A percentile compares a stretch with the other conserved stretches of the same genome.
Evolutionary conservation across 345 rosid species (phyloP).

Genomic region (Acer saccharum): DNA sequence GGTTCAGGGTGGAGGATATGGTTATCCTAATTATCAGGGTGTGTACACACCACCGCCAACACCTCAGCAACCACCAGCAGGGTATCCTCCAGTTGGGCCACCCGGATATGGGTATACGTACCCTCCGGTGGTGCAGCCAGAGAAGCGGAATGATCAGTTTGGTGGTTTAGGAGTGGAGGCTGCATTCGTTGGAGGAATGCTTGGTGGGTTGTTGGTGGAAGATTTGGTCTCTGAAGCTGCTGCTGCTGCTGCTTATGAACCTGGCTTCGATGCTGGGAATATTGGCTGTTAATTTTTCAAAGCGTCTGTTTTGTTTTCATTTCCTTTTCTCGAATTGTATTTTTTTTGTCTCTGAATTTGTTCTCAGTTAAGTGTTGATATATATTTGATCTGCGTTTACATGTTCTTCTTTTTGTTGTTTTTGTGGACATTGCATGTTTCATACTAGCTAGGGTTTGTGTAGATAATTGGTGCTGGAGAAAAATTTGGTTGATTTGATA

Average conservation of each 20-base stretch:
- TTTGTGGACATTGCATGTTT: no score
- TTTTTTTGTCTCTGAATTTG: neutral
- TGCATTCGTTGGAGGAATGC: constrained; percentile 1
- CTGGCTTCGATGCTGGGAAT: neutral
- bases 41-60: neutral
- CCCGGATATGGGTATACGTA: neutral
- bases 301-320: neutral
- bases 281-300: neutral
- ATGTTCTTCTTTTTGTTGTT: no score
- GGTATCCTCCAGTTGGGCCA: neutral
- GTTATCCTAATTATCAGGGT: neutral
- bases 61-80: neutral
- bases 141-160: neutral
- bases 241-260: neutral
- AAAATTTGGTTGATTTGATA: no score
- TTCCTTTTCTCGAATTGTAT: neutral
- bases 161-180: neutral
- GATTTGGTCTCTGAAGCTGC: neutral
- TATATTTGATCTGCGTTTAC: neutral
- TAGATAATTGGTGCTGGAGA: no score
- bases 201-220: neutral
- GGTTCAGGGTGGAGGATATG: neutral
- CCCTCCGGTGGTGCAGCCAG: neutral
- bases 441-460: no score
- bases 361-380: neutral